Conservation (phyloP, 768 basidiomycete species). For the Dendrothele bispora region DNA sequence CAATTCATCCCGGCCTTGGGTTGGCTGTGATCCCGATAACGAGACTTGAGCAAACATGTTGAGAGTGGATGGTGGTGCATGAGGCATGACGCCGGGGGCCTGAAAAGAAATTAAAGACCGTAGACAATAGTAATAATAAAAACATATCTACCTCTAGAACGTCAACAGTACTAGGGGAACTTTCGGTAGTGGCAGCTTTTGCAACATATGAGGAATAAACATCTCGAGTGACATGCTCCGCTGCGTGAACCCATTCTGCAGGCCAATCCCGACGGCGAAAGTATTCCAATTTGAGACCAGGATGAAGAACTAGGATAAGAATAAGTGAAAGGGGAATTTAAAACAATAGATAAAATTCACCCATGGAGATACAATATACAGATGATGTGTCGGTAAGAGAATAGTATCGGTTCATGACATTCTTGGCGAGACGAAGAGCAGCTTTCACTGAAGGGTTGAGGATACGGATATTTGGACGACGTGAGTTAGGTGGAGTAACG, state of each 20-base stretch:
- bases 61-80: conserved; percentile 4
- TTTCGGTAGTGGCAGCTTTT: neutral
- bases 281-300: no score
- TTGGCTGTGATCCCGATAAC: neutral
- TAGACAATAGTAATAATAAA: neutral
- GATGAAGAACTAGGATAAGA: conserved; percentile 25
- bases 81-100: no score
- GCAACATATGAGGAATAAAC: conserved; percentile 8
- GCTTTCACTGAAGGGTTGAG: neutral
- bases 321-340: neutral
- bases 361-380: conserved; percentile 22
- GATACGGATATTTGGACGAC: no score
- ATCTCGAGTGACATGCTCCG: conserved; percentile 13
- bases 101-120: no score
- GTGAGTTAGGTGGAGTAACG: neutral
- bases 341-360: conserved; percentile 11
- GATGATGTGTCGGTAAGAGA: conserved; percentile 16
- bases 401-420: conserved; percentile 25
- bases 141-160: neutral
- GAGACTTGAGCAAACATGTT: neutral
- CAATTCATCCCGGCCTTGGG: neutral
- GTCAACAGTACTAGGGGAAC: no score
- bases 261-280: conserved; percentile 21
- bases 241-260: conserved; percentile 21
- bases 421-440: conserved; percentile 19